Percentiles rank a stretch among this genome's conserved stretches.
Conservation (phyloP, 2,329 filamentous ascomycete genomes). For the Leptographium procerum region DNA sequence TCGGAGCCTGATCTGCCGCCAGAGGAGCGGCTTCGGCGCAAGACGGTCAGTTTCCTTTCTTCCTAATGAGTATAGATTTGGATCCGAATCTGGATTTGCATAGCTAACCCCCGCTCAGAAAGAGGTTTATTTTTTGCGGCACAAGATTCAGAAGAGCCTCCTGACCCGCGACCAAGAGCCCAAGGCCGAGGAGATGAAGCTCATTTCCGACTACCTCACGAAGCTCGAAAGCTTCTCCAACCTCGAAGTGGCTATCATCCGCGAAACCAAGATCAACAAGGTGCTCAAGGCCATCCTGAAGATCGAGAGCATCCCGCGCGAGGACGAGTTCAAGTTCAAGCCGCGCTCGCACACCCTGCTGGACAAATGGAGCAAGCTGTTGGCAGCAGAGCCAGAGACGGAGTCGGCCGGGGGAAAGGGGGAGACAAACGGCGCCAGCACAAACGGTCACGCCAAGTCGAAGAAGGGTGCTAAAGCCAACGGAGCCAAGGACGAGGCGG, state of each 20-base stretch:
- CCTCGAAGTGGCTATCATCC: slow-evolving; percentile 80
- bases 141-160: slow-evolving; percentile 91
- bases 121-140: slow-evolving; percentile 83
- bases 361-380: slow-evolving; percentile 78
- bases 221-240: slow-evolving; percentile 73
- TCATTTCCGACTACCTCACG: slow-evolving; percentile 64
- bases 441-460: slow-evolving; percentile 15
- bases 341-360: slow-evolving; percentile 66
- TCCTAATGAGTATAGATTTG: too few species aligned
- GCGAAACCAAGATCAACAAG: slow-evolving; percentile 94
- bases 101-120: slow-evolving; percentile 31
- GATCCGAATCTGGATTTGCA: too few species aligned
- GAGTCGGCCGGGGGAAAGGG: slow-evolving; percentile 24
- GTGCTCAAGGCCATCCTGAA: slow-evolving; percentile 92
- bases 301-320: slow-evolving; percentile 71
- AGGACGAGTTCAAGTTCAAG: slow-evolving; percentile 86
- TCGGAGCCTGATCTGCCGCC: slow-evolving; percentile 48
- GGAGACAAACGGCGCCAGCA: slow-evolving; percentile 19
- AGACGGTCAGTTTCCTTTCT: slow-evolving; percentile 36
- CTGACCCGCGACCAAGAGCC: slow-evolving; percentile 73
- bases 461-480: slow-evolving; percentile 20
- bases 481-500: slow-evolving; percentile 17
- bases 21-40: slow-evolving; percentile 46
- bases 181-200: slow-evolving; percentile 73
- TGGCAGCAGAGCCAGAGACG: slow-evolving; percentile 32